These are phyloP conservation scores for Agrocybe pediades DNA, from an alignment of 768 basidiomycete genomes.

Conservation along the genomic window DNA sequence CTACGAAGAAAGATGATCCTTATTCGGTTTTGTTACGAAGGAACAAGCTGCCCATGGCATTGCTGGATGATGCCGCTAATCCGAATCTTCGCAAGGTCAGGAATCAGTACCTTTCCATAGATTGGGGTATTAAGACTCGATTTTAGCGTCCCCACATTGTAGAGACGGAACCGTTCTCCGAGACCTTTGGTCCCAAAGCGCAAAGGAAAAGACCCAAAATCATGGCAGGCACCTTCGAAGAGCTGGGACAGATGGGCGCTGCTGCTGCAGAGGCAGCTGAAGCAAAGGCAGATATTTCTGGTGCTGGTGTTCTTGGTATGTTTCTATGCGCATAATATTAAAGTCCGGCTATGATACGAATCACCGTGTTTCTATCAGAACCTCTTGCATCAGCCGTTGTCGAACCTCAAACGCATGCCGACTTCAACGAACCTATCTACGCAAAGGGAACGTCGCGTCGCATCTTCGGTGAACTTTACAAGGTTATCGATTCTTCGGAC, in stretches of 20 bases:
- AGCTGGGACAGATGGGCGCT: constrained; percentile 70
- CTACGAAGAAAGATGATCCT: constrained; percentile 85
- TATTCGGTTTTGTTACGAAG: constrained; percentile 92
- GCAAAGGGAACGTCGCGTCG: constrained; percentile 93
- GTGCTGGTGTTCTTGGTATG: constrained; percentile 48
- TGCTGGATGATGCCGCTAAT: constrained; percentile 88
- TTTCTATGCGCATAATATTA: background rate
- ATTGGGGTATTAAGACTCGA: constrained; percentile 1
- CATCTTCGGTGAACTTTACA: constrained; percentile 98
- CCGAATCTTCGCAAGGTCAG: constrained; percentile 73
- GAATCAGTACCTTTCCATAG: constrained; percentile 22
- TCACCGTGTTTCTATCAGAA: constrained; percentile 31
- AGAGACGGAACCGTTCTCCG: constrained; percentile 91
- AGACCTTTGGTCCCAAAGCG: constrained; percentile 95
- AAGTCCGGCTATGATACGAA: background rate
- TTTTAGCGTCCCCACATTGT: constrained; percentile 87
- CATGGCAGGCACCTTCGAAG: constrained; percentile 90
- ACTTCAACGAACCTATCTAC: constrained; percentile 88
- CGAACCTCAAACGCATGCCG: constrained; percentile 68
- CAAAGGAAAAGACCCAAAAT: constrained; percentile 89
- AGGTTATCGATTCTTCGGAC: constrained; percentile 98
- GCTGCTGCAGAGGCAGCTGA: constrained; percentile 59
- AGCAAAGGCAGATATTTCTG: constrained; percentile 36
- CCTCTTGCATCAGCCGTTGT: constrained; percentile 49
- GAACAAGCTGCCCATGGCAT: constrained; percentile 96